Conservation (phyloP, 768 basidiomycete genomes). For the Lentinula detonsa region DNA sequence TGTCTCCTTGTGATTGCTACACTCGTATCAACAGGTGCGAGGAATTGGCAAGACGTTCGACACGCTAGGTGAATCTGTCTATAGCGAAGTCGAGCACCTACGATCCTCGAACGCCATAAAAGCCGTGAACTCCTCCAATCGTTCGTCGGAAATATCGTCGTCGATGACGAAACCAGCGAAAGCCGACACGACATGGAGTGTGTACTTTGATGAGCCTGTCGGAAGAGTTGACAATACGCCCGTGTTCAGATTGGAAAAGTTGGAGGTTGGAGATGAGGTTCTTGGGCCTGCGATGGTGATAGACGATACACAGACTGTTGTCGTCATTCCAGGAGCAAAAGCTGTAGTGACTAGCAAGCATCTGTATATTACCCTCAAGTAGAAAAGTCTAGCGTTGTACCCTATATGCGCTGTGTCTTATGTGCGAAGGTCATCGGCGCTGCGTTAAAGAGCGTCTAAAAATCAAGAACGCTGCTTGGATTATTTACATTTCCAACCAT, state of each 20-base stretch:
- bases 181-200: slow-evolving; percentile 52
- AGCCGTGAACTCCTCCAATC: background rate
- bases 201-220: slow-evolving; percentile 71
- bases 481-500: no score
- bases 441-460: no score
- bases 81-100: slow-evolving; percentile 57
- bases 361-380: background rate
- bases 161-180: slow-evolving; percentile 19
- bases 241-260: slow-evolving; percentile 62
- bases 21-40: slow-evolving; percentile 48
- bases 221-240: slow-evolving; percentile 78
- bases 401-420: no score
- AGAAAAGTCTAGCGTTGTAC: background rate
- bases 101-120: background rate
- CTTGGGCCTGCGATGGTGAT: slow-evolving; percentile 91
- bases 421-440: no score
- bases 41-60: slow-evolving; percentile 91
- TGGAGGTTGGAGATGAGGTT: slow-evolving; percentile 67
- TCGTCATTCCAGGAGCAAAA: slow-evolving; percentile 70
- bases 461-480: no score
- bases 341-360: slow-evolving; percentile 50
- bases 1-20: background rate
- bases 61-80: slow-evolving; percentile 72
- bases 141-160: background rate
- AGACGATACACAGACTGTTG: slow-evolving; percentile 93